phyloP scores from a whole-genome alignment of 1,139 yeast species.

The Debaryomycetaceae sp. region DNA sequence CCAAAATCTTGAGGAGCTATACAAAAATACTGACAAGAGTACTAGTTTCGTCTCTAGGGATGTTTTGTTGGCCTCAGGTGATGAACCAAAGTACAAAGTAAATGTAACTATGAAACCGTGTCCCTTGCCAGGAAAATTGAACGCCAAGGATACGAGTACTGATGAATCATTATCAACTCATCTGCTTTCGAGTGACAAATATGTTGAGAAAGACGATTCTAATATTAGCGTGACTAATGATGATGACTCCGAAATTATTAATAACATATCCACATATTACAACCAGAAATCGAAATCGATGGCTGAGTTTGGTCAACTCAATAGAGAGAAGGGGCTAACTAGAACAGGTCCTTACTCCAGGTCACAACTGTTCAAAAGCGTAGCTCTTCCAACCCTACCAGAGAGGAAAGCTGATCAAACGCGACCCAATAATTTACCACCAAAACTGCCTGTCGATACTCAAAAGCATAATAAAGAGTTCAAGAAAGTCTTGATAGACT shows the following conservation, averaged over 20 bases:
- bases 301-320: background rate
- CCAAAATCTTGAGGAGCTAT: conserved; percentile 34
- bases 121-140: conserved; percentile 36
- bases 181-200: conserved; percentile 11
- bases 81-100: conserved; percentile 24
- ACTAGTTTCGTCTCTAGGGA: conserved; percentile 18
- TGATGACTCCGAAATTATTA: conserved; percentile 33
- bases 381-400: background rate
- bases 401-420: conserved; percentile 31
- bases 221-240: conserved; percentile 10
- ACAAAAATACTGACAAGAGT: conserved; percentile 15
- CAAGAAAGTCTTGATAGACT: conserved; percentile 28
- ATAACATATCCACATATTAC: conserved; percentile 37
- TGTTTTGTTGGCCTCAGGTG: conserved; percentile 21
- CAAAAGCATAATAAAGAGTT: conserved; percentile 39
- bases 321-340: background rate
- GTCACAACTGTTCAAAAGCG: background rate
- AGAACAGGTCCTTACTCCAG: background rate
- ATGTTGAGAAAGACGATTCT: conserved; percentile 17
- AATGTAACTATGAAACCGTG: conserved; percentile 21
- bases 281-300: conserved; percentile 32
- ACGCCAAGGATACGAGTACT: conserved; percentile 7
- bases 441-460: conserved; percentile 33
- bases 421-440: conserved; percentile 46
- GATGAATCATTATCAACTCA: background rate